Evolutionary conservation across 2,329 filamentous ascomycete genomes (phyloP).

Genomic region (Trichoderma brevicompactum): DNA sequence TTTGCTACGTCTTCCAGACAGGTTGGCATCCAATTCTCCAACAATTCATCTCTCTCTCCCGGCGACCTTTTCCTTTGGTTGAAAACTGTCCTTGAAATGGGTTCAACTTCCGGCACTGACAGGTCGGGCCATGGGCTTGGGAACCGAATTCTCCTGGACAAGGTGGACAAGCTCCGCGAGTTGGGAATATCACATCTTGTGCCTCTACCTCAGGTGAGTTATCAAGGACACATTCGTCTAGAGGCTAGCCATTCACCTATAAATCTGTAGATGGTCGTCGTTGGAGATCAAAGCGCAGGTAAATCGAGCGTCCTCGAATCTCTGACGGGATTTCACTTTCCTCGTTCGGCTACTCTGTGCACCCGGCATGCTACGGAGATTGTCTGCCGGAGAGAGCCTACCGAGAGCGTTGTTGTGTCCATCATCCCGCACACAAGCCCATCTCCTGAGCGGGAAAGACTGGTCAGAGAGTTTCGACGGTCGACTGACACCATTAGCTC

Average conservation of each 20-base stretch:
- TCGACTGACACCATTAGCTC: conserved; percentile 38
- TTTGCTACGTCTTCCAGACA: no score
- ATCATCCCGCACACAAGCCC: conserved; percentile 41
- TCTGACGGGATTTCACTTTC: conserved; percentile 54
- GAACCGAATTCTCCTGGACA: conserved; percentile 38
- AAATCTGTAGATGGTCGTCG: conserved; percentile 66
- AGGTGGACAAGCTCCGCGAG: conserved; percentile 50
- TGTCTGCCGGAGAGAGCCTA: conserved; percentile 35
- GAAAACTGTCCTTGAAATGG: neutral
- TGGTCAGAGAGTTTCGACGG: conserved; percentile 20
- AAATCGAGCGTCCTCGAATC: conserved; percentile 84
- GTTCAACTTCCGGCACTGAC: neutral
- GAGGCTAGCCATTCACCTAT: neutral
- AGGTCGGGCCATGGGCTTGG: conserved; percentile 27
- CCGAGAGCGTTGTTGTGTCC: conserved; percentile 46
- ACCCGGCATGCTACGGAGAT: conserved; percentile 53
- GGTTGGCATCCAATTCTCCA: no score
- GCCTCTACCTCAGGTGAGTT: conserved; percentile 57
- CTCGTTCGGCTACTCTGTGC: conserved; percentile 50
- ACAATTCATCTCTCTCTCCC: no score
- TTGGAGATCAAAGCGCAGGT: conserved; percentile 83
- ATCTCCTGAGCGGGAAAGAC: conserved; percentile 24
- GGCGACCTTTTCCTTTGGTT: no score
- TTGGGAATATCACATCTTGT: conserved; percentile 45
- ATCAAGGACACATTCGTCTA: neutral